Percentiles rank a stretch among this genome's conserved stretches.
These are phyloP conservation scores for Euphrasia arctica DNA, from an alignment of 305 asterid genomes.

Conservation along the genomic window DNA sequence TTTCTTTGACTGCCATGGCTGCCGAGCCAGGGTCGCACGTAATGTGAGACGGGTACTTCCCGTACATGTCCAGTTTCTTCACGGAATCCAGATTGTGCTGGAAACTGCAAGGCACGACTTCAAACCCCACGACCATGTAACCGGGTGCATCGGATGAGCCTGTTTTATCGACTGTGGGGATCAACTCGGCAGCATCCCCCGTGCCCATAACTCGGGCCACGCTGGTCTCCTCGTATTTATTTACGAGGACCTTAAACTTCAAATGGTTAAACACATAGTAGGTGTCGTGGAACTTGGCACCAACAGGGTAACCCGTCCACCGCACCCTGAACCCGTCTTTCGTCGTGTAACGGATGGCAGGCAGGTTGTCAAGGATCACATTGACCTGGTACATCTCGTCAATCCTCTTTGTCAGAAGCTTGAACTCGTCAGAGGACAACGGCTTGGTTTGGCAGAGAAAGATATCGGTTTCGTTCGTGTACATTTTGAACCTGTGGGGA, in stretches of 20 bases:
- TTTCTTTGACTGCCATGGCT: constrained; percentile 60
- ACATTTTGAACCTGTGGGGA: constrained; percentile 59
- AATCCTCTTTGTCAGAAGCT: constrained; percentile 53
- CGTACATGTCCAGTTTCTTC: constrained; percentile 55
- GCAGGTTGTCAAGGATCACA: constrained; percentile 59
- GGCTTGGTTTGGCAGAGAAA: constrained; percentile 53
- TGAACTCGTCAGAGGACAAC: constrained; percentile 45
- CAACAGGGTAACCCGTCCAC: constrained; percentile 60
- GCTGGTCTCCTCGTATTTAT: constrained; percentile 48
- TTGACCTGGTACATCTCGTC: constrained; percentile 71
- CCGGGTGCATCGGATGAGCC: constrained; percentile 54
- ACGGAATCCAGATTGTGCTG: constrained; percentile 47
- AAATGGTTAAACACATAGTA: constrained; percentile 59
- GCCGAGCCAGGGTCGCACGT: constrained; percentile 59
- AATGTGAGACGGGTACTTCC: constrained; percentile 49
- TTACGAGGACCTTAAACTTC: constrained; percentile 52
- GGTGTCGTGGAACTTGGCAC: constrained; percentile 43
- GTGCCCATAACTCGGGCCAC: constrained; percentile 63
- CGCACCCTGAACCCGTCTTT: constrained; percentile 50
- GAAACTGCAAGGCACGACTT: constrained; percentile 75
- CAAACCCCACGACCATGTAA: constrained; percentile 85
- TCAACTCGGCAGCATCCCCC: constrained; percentile 67
- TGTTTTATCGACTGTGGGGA: constrained; percentile 47
- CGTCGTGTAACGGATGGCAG: constrained; percentile 53
- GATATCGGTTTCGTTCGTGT: constrained; percentile 47